Base-by-base conservation (phyloP, 2,329 filamentous ascomycete genomes). In the Aurifilum marmelostoma region DNA sequence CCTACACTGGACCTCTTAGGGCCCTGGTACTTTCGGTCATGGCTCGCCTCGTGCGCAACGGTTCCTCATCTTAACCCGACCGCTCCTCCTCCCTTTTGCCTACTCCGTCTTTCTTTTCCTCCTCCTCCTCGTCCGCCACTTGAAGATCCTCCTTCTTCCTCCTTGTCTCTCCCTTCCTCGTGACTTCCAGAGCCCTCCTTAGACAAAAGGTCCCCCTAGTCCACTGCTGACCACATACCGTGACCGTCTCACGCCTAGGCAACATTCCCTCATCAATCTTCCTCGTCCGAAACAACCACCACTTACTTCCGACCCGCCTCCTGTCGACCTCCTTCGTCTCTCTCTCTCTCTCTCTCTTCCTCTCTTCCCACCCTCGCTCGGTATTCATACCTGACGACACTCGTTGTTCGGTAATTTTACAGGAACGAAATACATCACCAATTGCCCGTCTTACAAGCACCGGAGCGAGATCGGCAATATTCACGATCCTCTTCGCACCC, bases 1-100 rank as follows among this genome's bases (percentile, higher is more conserved):
- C 21, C n/a, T 41, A 37, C 43, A n/a, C 43, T 47, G 43, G 43
- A 47, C 43, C 43, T 47, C 11, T 11, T n/a, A 47, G 7, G 41
- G 43, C 21, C 43, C 43, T 47, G 8, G 43, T 47, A 21, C 43
- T 29, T 59, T 21, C 11, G 56, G 56, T 21, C 32, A 29, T 59
- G 61, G 41, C 61, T 43, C 37, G 60, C 37, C 61, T 63, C n/a
- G 12, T 32, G 34, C 34, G 34, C 34, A 34, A 62, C 39, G 65
- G 52, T 29, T 64, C 65, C 34, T 54, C 32, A 27, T 37, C 50
- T 58, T 24, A 41, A 12, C 65, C 58, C 62, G 43, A 60, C 47
- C 43, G 54, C 59, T 16, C 18, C 47, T 16, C 18, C 47, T 58
- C 24, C 37, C 18, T 56, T 37, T 47, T 54, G 47, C 32, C 39